A percentile compares a stretch with the other conserved stretches of the same genome.
phyloP scores from a whole-genome alignment of 441 rosid genomes.

The Bruguiera hainesii region DNA sequence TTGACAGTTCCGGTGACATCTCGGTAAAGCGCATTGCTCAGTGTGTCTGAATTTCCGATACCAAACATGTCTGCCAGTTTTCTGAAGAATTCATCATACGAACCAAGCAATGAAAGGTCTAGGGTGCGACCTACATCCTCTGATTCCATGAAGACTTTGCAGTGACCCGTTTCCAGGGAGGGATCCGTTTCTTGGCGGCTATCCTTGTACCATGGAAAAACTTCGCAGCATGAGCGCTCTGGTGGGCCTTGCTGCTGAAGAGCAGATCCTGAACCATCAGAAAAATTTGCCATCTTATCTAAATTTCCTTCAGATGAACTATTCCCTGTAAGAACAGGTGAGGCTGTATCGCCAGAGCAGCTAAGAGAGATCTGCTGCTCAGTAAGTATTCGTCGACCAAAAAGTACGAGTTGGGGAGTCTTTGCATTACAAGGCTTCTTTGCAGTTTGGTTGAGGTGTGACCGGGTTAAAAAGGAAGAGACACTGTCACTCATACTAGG shows the following conservation, averaged over 20 bases:
- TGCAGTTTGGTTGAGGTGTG: slow-evolving; percentile 26
- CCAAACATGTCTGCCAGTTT: slow-evolving; percentile 58
- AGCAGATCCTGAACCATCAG: slow-evolving; percentile 61
- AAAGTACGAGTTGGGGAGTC: slow-evolving; percentile 64
- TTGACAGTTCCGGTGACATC: slow-evolving; percentile 45
- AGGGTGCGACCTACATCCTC: slow-evolving; percentile 62
- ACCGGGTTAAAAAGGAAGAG: slow-evolving; percentile 41
- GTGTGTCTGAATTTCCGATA: slow-evolving; percentile 34
- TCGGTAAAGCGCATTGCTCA: slow-evolving; percentile 41
- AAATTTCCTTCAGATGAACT: slow-evolving; percentile 40
- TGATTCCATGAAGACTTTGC: slow-evolving; percentile 61
- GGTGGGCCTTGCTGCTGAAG: slow-evolving; percentile 30
- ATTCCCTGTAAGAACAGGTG: slow-evolving; percentile 41
- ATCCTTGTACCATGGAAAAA: slow-evolving; percentile 31
- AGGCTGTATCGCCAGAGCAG: slow-evolving; percentile 38
- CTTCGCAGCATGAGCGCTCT: slow-evolving; percentile 28
- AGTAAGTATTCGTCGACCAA: slow-evolving; percentile 81
- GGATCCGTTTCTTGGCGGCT: slow-evolving; percentile 31
- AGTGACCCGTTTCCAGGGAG: slow-evolving; percentile 42
- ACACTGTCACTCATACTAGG: slow-evolving; percentile 41
- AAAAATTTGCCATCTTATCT: slow-evolving; percentile 39
- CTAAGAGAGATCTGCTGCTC: slow-evolving; percentile 66
- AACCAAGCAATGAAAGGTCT: slow-evolving; percentile 45
- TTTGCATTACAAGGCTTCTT: slow-evolving; percentile 42
- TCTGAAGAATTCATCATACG: slow-evolving; percentile 46